Evolutionary conservation across 805 yeast species (phyloP).

Genomic region (Candida yuanshanica): DNA sequence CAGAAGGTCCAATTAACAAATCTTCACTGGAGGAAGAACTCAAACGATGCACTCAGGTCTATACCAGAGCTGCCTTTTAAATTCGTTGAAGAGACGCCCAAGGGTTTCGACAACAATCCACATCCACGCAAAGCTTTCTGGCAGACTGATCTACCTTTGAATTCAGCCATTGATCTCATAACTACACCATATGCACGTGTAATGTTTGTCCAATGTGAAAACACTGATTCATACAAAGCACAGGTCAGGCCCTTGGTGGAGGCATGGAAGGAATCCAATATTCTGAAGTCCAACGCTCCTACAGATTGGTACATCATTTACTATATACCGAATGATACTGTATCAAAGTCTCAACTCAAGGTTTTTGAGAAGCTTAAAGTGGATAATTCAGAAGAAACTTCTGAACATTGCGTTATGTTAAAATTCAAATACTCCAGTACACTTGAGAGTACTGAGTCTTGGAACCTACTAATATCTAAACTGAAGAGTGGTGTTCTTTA

Average conservation of each 20-base stretch:
- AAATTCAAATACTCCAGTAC: conserved; percentile 18
- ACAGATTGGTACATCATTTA: conserved; percentile 61
- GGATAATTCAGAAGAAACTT: conserved; percentile 38
- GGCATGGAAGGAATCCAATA: conserved; percentile 62
- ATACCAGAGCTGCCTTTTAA: conserved; percentile 52
- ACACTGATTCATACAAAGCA: conserved; percentile 67
- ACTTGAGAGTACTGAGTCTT: conserved; percentile 41
- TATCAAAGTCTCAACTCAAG: conserved; percentile 39
- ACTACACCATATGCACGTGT: conserved; percentile 51
- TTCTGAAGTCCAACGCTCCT: conserved; percentile 34
- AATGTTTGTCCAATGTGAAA: conserved; percentile 62
- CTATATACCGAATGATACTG: conserved; percentile 35
- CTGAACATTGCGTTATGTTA: conserved; percentile 33
- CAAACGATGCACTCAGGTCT: conserved; percentile 51
- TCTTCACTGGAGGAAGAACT: conserved; percentile 59
- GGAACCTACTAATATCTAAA: conserved; percentile 39
- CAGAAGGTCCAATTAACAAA: conserved; percentile 52
- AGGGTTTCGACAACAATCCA: conserved; percentile 14
- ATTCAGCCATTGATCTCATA: conserved; percentile 6
- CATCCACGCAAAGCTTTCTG: background rate
- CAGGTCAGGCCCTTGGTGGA: conserved; percentile 76
- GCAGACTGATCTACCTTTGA: background rate
- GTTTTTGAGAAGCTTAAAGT: conserved; percentile 47
- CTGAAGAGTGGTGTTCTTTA: conserved; percentile 45
- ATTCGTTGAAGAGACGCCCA: conserved; percentile 55